Evolutionary conservation across 1,284 basidiomycete genomes (phyloP).

Genomic region (Porogramme epimiltina): DNA sequence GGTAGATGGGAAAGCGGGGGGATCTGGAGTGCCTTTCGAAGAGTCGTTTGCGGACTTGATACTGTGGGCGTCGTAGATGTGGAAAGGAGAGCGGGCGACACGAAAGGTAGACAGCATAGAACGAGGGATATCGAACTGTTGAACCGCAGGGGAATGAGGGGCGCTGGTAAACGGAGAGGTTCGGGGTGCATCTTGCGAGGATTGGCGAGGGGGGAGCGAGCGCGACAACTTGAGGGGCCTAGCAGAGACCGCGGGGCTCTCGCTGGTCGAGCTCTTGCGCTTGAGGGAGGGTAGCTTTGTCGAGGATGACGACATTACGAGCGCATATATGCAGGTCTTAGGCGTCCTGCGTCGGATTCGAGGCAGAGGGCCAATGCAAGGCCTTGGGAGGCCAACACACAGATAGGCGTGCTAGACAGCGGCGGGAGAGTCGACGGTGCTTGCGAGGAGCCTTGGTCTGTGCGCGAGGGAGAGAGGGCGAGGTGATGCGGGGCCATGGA

Average conservation of each 20-base stretch:
- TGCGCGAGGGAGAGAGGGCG: no score
- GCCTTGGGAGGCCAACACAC: no score
- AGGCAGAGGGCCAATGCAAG: no score
- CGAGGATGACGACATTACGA: constrained; percentile 4
- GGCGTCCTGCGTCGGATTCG: no score
- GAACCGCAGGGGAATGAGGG: background rate
- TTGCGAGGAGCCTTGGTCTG: no score
- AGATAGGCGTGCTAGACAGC: no score
- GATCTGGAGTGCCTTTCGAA: no score
- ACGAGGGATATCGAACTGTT: constrained; percentile 13
- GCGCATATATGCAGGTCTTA: constrained; percentile 8
- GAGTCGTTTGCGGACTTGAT: background rate
- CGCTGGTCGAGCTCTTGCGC: constrained; percentile 3
- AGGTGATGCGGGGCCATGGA: no score
- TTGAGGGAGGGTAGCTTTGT: constrained; percentile 5
- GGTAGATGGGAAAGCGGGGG: background rate
- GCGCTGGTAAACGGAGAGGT: no score
- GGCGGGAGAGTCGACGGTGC: no score
- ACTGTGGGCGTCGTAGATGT: background rate
- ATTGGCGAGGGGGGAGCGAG: background rate
- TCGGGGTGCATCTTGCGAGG: background rate
- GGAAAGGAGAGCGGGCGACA: background rate
- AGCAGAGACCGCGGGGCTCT: background rate
- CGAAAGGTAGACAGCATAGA: constrained; percentile 19
- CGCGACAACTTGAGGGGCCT: constrained; percentile 7